Base-by-base conservation (phyloP, 495 filamentous ascomycete genomes). In the Pseudotulostoma volvatum region DNA sequence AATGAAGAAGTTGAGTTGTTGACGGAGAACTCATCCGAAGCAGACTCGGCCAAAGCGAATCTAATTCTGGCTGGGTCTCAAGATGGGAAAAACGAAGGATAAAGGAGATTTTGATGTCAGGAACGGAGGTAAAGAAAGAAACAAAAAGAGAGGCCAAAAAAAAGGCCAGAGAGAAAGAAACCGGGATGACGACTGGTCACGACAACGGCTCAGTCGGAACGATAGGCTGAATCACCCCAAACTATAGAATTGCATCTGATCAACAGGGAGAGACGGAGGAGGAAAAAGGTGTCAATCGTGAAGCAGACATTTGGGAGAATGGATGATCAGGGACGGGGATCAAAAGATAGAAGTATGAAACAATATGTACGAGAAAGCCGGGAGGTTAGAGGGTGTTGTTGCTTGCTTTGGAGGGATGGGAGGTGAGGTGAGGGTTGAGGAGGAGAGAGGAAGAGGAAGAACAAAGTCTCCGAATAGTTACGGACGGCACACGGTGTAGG, bases 101-200 rank as follows among this genome's bases (percentile, higher is more conserved):
- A 47, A 37, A 37, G 39, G 33, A 41, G 34, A 39, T 46, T n/a
- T n/a, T n/a, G n/a, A n/a, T n/a, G n/a, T n/a, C n/a, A n/a, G n/a
- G n/a, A n/a, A n/a, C n/a, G n/a, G n/a, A n/a, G n/a, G n/a, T n/a
- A n/a, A n/a, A n/a, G 39, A 39, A 38, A 44, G 44, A 45, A 41
- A 38, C 36, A 44, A 47, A 45, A 43, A 48, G 39, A 36, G 46
- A 52, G 51, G 39, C 34, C 45, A 42, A 30, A 42, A 45, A 39
- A 21, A 45, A 47, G 42, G 33, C 38, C 33, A 25, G 38, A 46
- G 42, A 35, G 37, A 36, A 41, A 44, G 46, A 35, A 28, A 11
- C 23, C 23, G 23, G 23, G 23, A 28, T 28, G 23, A 11, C 11
- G 5, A 28, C 5, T 5, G 23, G 23, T 28, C 5, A 5, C 11